Base-by-base conservation (phyloP, 495 filamentous ascomycete genomes). In the Penicillium fimorum region DNA sequence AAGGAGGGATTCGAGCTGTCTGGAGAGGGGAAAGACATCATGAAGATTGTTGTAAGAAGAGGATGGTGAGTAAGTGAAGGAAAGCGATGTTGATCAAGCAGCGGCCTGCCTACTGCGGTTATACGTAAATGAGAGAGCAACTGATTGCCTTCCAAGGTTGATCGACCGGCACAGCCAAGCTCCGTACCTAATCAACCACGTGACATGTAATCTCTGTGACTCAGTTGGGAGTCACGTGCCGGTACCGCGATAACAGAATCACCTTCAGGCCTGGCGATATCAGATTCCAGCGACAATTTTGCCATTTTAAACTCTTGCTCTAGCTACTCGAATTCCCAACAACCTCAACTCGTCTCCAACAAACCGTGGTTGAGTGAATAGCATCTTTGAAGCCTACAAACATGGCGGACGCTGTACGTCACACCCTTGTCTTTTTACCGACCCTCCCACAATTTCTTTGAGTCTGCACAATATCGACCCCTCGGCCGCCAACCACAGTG, bases 331-430 rank as follows among this genome's bases (percentile, higher is more conserved):
- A 4, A 37, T 32, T 40, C 24, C 29, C 41, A 25, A 6, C 54
- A 51, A n/a, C 41, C 4, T 42, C 12, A 49, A 10, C 33, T 44
- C 11, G 42, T 33, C 29, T 53, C 37, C 17, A 37, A 27, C 47
- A 50, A 8, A 33, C 12, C 11, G 50, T 61, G 47, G 64, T 64
- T 58, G 53, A 65, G 56, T 58, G 55, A 60, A 50, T 50, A 35
- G 53, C 47, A 57, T 46, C 30, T 40, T 24, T 45, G 38, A 51
- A 57, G 41, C 59, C 60, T 57, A 51, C 53, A 53, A 73, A 56
- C 50, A 75, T 75, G 70, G 72, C 71, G 63, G 69, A 79, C 63
- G 66, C 73, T 68, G 84, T 84, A 84, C 75, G 81, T 83, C 75
- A 69, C 65, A 73, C 58, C 64, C 67, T 67, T 67, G 59, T 69